Evolutionary conservation across 2,329 filamentous ascomycete genomes (phyloP).

Genomic region (Monilinia polystroma): DNA sequence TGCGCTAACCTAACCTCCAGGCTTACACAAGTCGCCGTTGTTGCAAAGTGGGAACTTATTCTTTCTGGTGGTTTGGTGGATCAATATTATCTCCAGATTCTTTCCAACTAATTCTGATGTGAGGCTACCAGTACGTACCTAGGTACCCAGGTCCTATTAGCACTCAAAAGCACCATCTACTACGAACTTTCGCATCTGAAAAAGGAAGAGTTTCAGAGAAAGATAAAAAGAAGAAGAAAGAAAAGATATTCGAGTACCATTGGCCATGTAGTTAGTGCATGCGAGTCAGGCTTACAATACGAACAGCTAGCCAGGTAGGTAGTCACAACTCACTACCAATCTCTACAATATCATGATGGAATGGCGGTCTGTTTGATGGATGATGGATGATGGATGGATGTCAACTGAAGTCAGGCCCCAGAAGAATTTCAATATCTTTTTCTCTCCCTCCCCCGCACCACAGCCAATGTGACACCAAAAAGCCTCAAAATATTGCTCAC

Average conservation of each 20-base stretch:
- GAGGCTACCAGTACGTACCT: too few relatives aligned
- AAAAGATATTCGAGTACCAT: too few relatives aligned
- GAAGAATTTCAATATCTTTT: neutral
- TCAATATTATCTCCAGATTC: too few relatives aligned
- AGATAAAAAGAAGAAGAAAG: too few relatives aligned
- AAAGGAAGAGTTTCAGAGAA: neutral
- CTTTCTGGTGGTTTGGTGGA: too few relatives aligned
- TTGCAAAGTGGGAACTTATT: too few relatives aligned
- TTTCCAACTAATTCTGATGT: too few relatives aligned
- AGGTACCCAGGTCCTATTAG: too few relatives aligned
- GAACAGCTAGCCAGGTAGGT: neutral
- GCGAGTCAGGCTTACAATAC: neutral
- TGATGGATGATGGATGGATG: neutral
- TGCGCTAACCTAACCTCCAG: too few relatives aligned
- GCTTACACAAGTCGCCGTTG: too few relatives aligned
- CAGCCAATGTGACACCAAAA: neutral
- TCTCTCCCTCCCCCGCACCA: neutral
- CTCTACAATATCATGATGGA: neutral
- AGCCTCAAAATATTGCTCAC: neutral
- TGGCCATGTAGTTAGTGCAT: neutral
- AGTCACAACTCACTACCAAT: neutral
- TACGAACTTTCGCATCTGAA: neutral
- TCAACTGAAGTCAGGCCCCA: neutral
- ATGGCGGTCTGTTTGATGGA: conserved; percentile 7
- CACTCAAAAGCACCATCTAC: neutral